Evolutionary conservation across 2,329 filamentous ascomycete species (phyloP).

Genomic region (Fusarium sp.): DNA sequence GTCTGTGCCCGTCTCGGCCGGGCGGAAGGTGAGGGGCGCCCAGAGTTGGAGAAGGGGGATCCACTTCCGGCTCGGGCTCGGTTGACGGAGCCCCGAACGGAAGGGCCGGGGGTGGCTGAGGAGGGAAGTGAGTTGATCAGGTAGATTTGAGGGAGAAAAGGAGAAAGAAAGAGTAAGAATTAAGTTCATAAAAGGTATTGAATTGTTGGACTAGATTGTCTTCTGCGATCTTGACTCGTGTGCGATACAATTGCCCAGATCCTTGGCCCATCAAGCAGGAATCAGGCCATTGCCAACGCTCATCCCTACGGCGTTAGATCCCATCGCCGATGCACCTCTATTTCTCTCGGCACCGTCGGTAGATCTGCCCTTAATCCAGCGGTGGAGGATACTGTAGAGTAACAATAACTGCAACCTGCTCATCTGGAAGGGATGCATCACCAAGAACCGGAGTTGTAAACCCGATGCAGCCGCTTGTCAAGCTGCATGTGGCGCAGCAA

Average conservation of each 20-base stretch:
- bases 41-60: slow-evolving; percentile 26
- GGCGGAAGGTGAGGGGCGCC: slow-evolving; percentile 36
- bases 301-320: slow-evolving; percentile 25
- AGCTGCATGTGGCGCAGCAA: slow-evolving; percentile 23
- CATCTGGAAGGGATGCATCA: not conserved
- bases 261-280: slow-evolving; percentile 4
- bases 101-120: slow-evolving; percentile 29
- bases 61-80: slow-evolving; percentile 26
- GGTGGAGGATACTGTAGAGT: not conserved
- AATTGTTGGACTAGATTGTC: not conserved
- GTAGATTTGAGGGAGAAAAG: not conserved
- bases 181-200: not conserved
- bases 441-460: slow-evolving; percentile 19
- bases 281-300: slow-evolving; percentile 31
- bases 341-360: slow-evolving; percentile 34
- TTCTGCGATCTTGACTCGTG: not conserved
- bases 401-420: not conserved
- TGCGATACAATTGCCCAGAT: not conserved
- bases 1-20: slow-evolving; percentile 45
- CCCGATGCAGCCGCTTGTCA: not conserved
- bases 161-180: not conserved
- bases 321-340: slow-evolving; percentile 25
- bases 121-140: not conserved
- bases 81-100: slow-evolving; percentile 27
- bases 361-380: slow-evolving; percentile 5